phyloP scores from a whole-genome alignment of 148 eudicot species.

The Rhododendron henanense region DNA sequence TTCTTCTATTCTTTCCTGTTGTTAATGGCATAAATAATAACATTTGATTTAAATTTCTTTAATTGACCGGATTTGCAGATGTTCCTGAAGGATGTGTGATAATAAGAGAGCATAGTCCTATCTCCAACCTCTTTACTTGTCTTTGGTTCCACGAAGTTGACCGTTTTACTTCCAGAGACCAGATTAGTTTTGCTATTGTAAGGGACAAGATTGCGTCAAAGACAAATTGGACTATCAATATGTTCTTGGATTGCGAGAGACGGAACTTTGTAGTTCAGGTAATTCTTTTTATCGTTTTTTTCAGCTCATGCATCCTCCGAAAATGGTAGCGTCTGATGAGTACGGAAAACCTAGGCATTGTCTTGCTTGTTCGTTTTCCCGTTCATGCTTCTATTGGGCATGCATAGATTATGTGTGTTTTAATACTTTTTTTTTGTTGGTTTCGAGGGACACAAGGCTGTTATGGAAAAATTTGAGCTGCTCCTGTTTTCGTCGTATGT shows the following conservation, averaged over 20 bases:
- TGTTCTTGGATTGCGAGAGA: slow-evolving; percentile 97
- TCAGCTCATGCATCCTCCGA: background rate
- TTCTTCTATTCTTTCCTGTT: slow-evolving; percentile 3
- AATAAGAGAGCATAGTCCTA: slow-evolving; percentile 87
- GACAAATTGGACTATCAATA: slow-evolving; percentile 76
- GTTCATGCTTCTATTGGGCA: background rate
- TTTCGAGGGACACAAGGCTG: background rate
- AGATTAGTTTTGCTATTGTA: slow-evolving; percentile 87
- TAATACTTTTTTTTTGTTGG: background rate
- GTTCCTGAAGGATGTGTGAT: slow-evolving; percentile 99
- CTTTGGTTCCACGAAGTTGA: slow-evolving; percentile 99
- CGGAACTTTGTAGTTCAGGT: slow-evolving; percentile 99
- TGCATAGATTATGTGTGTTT: background rate
- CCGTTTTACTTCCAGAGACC: slow-evolving; percentile 95
- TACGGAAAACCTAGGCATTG: background rate
- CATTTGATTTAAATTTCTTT: background rate
- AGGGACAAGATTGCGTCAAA: slow-evolving; percentile 80
- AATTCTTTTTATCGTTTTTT: slow-evolving; percentile 1
- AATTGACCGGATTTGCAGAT: slow-evolving; percentile 42
- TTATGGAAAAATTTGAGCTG: background rate
- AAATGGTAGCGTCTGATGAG: background rate
- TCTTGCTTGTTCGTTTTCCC: background rate
- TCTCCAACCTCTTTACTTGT: slow-evolving; percentile 87
- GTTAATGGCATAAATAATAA: background rate
- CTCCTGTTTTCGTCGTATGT: background rate